A percentile compares a stretch with the other conserved stretches of the same genome.
These are phyloP conservation scores for Corylus heterophylla DNA, from an alignment of 306 rosid species.

Conservation along the genomic window DNA sequence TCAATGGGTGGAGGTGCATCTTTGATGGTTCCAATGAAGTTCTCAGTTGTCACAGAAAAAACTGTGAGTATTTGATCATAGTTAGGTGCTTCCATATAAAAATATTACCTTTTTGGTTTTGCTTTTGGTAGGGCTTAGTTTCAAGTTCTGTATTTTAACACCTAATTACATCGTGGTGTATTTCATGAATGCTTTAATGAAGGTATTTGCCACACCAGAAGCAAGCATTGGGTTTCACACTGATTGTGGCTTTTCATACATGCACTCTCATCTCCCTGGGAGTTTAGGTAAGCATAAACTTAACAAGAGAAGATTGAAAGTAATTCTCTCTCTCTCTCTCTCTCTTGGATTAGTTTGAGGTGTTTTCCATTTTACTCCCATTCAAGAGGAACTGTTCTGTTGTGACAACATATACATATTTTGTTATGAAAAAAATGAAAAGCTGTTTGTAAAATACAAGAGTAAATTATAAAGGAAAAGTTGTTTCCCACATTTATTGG, in stretches of 20 bases:
- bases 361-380: background rate
- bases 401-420: background rate
- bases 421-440: background rate
- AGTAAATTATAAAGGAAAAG: background rate
- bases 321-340: background rate
- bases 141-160: constrained; percentile 5
- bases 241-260: constrained; percentile 90
- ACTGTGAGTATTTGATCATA: constrained; percentile 56
- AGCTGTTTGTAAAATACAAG: background rate
- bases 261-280: constrained; percentile 79
- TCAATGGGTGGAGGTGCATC: constrained; percentile 99
- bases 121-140: background rate
- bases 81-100: constrained; percentile 5
- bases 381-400: constrained; percentile 4
- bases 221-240: constrained; percentile 94
- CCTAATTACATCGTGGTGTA: constrained; percentile 4
- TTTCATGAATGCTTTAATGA: constrained; percentile 26
- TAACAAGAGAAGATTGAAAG: background rate
- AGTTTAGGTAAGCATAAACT: constrained; percentile 59
- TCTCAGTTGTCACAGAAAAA: constrained; percentile 88
- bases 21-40: constrained; percentile 82
- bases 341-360: background rate
- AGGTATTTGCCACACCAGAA: constrained; percentile 95
- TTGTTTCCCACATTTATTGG: background rate
- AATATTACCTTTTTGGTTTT: background rate